Evolutionary conservation across 2,329 filamentous ascomycete genomes (phyloP), one percentile per base, ranked within the genome.

Genomic region (Arthrinium phaeospermum): DNA sequence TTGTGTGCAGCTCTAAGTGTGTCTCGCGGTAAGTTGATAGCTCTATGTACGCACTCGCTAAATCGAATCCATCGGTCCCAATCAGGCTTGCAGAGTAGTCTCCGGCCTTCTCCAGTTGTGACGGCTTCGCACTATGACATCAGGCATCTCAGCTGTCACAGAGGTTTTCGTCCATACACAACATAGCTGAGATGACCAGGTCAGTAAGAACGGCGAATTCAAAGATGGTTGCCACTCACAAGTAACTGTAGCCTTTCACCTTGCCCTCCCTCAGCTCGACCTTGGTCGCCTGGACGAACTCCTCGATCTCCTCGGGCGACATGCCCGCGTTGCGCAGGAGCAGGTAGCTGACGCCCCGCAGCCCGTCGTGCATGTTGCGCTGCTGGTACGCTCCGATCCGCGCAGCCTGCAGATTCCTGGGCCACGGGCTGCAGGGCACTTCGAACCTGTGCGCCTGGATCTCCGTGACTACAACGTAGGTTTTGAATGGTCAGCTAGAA

Each of bases 381-480:
- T 67, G 71, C 49, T 47, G 46, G 51, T 67, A 72, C 8, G 44
- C 41, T 1, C 71, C 71, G 19, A 68, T 69, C 12, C 27, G 44
- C 24, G 49, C 70, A 14, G 64, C 51, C 19, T 51, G 44, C 24
- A 24, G 34, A 30, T 70, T 19, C 30, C 37, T 47, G 7, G 71
- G 53, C 71, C 68, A 72, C 16, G 71, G 71, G 57, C 61, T 70
- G 19, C 44, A 67, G 34, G 71, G 49, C 71, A 70, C n/a, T 53
- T 49, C 13, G 70, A 57, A 37, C 30, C 47, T n/a, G 34, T 72
- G 41, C 47, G 67, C 57, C 19, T 70, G 44, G 19, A 72, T 47
- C 16, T 72, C 71, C 4, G 53, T 61, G 67, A 72, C 53, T 72
- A 30, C 27, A 30, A 30, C 27, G 27, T 30, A 12, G 10, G 12